Conservation (phyloP, 345 rosid genomes). For the Populus euphratica region DNA sequence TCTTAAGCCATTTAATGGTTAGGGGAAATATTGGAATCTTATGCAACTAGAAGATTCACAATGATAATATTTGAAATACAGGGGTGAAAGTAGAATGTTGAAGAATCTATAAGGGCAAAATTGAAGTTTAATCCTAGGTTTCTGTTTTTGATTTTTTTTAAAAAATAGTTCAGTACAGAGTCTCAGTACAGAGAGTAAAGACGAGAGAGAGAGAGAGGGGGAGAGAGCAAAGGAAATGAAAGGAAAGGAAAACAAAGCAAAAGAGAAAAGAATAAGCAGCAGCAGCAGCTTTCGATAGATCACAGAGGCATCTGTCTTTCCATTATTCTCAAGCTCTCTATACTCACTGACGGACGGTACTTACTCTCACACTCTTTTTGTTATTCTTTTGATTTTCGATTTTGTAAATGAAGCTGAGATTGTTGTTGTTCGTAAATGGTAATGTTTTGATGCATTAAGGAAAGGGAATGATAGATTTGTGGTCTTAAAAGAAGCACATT, state of each 20-base stretch:
- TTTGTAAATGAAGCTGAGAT: neutral
- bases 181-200: neutral
- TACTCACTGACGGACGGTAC: conserved; percentile 29
- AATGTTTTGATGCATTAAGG: conserved; percentile 2
- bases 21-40: neutral
- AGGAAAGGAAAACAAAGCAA: neutral
- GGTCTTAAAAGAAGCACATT: conserved; percentile 27
- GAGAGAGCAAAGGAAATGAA: conserved; percentile 13
- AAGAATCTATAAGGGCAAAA: neutral
- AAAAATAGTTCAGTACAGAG: neutral
- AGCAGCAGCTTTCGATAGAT: conserved; percentile 21
- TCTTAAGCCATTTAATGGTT: neutral
- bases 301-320: conserved; percentile 1
- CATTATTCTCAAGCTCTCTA: conserved; percentile 40
- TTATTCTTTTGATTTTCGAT: conserved; percentile 5
- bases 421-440: neutral
- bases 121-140: neutral
- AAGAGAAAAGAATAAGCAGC: neutral
- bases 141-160: neutral
- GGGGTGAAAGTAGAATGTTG: too few species aligned
- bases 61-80: too few species aligned
- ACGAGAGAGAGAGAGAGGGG: neutral
- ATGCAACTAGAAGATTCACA: too few species aligned
- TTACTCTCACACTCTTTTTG: conserved; percentile 6
- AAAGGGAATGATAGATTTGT: conserved; percentile 43